Conservation (phyloP, 1,139 yeast genomes). For the Pichia sp. region DNA sequence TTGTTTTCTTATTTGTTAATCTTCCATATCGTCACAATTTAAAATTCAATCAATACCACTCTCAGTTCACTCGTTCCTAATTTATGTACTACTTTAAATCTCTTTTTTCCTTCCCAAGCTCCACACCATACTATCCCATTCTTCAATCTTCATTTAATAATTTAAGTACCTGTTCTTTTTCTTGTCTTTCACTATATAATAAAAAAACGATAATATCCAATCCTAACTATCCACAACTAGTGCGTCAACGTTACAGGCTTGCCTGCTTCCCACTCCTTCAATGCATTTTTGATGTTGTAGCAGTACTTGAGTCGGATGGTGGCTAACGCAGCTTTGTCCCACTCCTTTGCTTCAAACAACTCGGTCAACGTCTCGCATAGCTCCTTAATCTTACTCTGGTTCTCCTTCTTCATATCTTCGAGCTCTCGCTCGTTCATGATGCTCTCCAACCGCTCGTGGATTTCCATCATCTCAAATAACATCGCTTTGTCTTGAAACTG, state of each 20-base stretch:
- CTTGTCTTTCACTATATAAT: neutral
- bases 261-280: conserved; percentile 76
- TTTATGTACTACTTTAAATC: conserved; percentile 10
- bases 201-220: neutral
- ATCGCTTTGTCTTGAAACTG: conserved; percentile 40
- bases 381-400: conserved; percentile 46
- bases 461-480: conserved; percentile 60
- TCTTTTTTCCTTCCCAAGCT: neutral
- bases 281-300: conserved; percentile 69
- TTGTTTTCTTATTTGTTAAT: neutral
- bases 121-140: neutral
- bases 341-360: conserved; percentile 39
- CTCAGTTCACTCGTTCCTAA: neutral
- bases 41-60: neutral
- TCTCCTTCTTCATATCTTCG: conserved; percentile 48
- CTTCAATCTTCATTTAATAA: neutral
- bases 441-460: conserved; percentile 43
- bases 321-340: conserved; percentile 57
- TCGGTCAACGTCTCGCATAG: conserved; percentile 37
- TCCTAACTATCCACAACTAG: neutral
- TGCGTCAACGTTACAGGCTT: conserved; percentile 59
- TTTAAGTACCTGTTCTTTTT: neutral
- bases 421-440: conserved; percentile 57
- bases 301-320: conserved; percentile 79
- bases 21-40: neutral